A percentile compares a stretch with the other conserved stretches of the same genome.
Evolutionary conservation across 257 asterid species (phyloP).

Genomic region (Gentiana straminea): DNA sequence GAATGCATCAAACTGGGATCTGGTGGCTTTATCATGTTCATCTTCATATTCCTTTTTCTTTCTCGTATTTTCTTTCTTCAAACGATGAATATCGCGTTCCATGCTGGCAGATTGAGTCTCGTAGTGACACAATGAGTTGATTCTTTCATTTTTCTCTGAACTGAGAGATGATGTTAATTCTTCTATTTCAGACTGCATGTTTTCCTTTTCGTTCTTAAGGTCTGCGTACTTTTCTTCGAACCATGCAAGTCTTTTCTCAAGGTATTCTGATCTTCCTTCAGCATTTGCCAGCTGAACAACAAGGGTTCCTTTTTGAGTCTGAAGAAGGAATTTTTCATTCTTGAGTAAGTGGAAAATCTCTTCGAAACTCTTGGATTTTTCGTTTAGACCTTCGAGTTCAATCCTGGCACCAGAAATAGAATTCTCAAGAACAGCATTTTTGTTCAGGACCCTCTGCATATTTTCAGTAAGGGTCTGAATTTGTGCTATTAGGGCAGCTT

Average conservation of each 20-base stretch:
- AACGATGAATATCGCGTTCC: constrained; percentile 53
- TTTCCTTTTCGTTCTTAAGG: constrained; percentile 62
- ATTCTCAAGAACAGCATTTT: constrained; percentile 66
- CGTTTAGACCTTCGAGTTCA: constrained; percentile 91
- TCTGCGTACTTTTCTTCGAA: constrained; percentile 62
- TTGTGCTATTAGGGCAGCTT: constrained; percentile 66
- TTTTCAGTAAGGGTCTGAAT: constrained; percentile 58
- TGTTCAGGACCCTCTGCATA: constrained; percentile 63
- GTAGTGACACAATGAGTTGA: constrained; percentile 31
- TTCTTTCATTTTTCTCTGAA: constrained; percentile 62
- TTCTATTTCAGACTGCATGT: constrained; percentile 47
- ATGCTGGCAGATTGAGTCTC: constrained; percentile 52
- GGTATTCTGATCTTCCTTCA: constrained; percentile 39
- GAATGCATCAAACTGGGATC: constrained; percentile 79
- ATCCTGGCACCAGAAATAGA: constrained; percentile 56
- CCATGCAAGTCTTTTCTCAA: constrained; percentile 54
- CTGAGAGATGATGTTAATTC: constrained; percentile 45
- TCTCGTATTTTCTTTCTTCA: constrained; percentile 68
- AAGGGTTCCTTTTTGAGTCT: constrained; percentile 46
- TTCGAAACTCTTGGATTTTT: constrained; percentile 75
- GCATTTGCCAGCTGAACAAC: constrained; percentile 52
- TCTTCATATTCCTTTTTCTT: constrained; percentile 62
- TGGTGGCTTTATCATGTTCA: constrained; percentile 63
- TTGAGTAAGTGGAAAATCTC: constrained; percentile 67
- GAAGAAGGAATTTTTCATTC: constrained; percentile 55